Conservation (phyloP, 2,329 filamentous ascomycete genomes). For the Alternaria ventricosa region DNA sequence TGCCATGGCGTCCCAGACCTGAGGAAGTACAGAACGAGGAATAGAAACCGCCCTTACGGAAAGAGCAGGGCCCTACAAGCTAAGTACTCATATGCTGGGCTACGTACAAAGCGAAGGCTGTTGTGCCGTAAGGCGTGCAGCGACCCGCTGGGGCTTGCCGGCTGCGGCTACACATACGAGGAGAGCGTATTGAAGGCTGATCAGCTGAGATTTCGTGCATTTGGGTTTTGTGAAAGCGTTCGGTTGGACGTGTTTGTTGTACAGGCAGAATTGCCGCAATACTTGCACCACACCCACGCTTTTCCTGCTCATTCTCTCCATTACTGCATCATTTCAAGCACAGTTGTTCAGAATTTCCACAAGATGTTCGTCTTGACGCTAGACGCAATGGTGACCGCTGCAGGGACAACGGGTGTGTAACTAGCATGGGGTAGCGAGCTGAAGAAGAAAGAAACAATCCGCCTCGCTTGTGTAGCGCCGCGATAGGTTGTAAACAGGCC, state of each 20-base stretch:
- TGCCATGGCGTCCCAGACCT: neutral
- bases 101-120: neutral
- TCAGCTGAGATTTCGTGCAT: neutral
- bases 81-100: conserved; percentile 2
- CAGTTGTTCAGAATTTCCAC: neutral
- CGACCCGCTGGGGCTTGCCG: conserved; percentile 14
- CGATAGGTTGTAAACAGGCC: conserved; percentile 7
- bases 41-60: neutral
- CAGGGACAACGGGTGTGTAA: neutral
- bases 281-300: neutral
- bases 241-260: neutral
- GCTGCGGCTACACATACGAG: conserved; percentile 1
- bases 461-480: neutral
- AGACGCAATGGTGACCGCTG: neutral
- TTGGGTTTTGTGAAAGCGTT: neutral
- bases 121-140: conserved; percentile 4
- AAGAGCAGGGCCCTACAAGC: neutral
- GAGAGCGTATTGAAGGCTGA: conserved; percentile 2
- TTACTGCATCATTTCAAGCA: neutral
- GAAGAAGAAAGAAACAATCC: conserved; percentile 1
- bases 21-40: neutral
- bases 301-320: neutral
- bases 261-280: neutral
- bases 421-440: conserved; percentile 14
- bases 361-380: neutral